These are phyloP conservation scores for Cubamyces sp. DNA, from an alignment of 768 basidiomycete species.

Conservation along the genomic window DNA sequence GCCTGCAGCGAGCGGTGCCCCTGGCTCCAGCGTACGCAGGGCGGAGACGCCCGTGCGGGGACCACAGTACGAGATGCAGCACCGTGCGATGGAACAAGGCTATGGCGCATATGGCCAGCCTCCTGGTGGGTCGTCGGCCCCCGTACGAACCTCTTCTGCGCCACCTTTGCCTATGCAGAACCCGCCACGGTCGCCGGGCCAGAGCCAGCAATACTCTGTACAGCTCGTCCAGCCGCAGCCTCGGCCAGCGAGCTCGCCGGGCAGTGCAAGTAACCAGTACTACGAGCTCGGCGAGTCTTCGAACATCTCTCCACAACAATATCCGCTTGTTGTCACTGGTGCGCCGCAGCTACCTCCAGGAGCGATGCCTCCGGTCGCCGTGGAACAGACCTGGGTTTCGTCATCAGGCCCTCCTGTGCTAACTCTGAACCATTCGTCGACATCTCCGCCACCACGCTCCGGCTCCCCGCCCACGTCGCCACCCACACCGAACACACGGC, in stretches of 20 bases:
- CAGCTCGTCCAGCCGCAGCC: slow-evolving; percentile 38
- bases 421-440: slow-evolving; percentile 36
- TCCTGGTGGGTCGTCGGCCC: slow-evolving; percentile 14
- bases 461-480: slow-evolving; percentile 32
- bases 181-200: slow-evolving; percentile 12
- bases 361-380: slow-evolving; percentile 58
- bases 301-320: slow-evolving; percentile 34
- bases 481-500: slow-evolving; percentile 40
- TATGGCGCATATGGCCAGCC: slow-evolving; percentile 46
- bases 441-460: slow-evolving; percentile 41
- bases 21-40: slow-evolving; percentile 53
- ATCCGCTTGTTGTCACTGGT: slow-evolving; percentile 34
- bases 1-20: slow-evolving; percentile 48
- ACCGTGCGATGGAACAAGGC: slow-evolving; percentile 91
- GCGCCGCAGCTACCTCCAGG: slow-evolving; percentile 58
- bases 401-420: slow-evolving; percentile 36
- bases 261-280: slow-evolving; percentile 27
- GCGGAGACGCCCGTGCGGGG: slow-evolving; percentile 88
- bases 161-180: slow-evolving; percentile 29
- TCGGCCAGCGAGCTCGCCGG: slow-evolving; percentile 32
- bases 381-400: slow-evolving; percentile 37
- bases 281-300: slow-evolving; percentile 41
- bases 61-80: slow-evolving; percentile 94
- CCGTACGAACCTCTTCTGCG: slow-evolving; percentile 27
- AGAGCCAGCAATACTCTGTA: slow-evolving; percentile 27